phyloP scores from a whole-genome alignment of 306 rosid species.

The Cicer judaicum region DNA sequence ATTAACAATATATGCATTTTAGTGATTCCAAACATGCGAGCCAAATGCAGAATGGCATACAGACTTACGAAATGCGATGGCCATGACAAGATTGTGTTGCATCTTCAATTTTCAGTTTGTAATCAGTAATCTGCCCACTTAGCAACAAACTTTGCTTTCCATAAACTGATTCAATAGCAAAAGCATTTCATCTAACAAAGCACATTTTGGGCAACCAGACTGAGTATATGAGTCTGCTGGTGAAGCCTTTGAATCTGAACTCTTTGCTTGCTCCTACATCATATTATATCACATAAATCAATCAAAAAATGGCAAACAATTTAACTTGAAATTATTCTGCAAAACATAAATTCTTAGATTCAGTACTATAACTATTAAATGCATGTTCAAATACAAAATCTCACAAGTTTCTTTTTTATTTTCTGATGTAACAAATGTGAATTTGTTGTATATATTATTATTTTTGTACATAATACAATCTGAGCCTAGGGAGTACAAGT shows the following conservation, averaged over 20 bases:
- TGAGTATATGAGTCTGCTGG: conserved; percentile 75
- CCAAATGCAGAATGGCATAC: not conserved
- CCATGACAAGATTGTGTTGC: conserved; percentile 79
- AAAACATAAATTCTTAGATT: conserved; percentile 1
- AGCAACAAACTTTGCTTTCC: conserved; percentile 82
- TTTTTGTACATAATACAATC: too few species aligned
- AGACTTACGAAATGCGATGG: conserved; percentile 79
- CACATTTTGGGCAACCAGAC: conserved; percentile 86
- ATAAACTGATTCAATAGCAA: conserved; percentile 42
- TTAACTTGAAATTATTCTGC: conserved; percentile 3
- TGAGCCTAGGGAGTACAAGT: too few species aligned
- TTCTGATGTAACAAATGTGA: not conserved
- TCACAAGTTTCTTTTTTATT: not conserved
- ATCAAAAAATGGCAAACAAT: not conserved
- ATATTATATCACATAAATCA: not conserved
- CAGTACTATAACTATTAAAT: not conserved
- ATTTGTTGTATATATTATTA: too few species aligned
- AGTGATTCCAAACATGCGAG: not conserved
- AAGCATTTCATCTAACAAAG: conserved; percentile 74
- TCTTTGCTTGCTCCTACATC: conserved; percentile 75
- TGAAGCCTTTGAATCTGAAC: conserved; percentile 74
- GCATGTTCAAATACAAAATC: conserved; percentile 15
- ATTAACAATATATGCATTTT: conserved; percentile 15
- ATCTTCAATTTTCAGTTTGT: conserved; percentile 64
- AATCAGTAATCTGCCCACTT: conserved; percentile 75